phyloP scores from a whole-genome alignment of 2,329 filamentous ascomycete genomes.

The Fusarium sp. region DNA sequence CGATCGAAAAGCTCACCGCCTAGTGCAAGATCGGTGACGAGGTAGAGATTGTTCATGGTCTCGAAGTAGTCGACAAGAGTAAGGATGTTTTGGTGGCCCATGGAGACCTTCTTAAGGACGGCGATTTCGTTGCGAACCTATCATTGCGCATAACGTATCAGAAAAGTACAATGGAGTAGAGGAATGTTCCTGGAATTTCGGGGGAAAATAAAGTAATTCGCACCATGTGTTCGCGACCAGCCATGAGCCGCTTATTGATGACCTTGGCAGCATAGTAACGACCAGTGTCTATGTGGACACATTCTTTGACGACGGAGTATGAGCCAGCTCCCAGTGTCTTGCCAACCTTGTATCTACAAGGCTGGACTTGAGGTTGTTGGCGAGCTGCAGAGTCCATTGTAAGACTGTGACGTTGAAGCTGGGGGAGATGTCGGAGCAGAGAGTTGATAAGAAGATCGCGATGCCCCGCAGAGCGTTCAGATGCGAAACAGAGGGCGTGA shows the following conservation, averaged over 20 bases:
- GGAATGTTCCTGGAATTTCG: neutral
- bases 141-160: slow-evolving; percentile 29
- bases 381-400: slow-evolving; percentile 42
- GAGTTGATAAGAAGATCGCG: slow-evolving; percentile 21
- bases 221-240: slow-evolving; percentile 98
- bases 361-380: slow-evolving; percentile 77
- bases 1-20: slow-evolving; percentile 98
- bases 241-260: slow-evolving; percentile 99
- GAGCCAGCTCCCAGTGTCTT: slow-evolving; percentile 97
- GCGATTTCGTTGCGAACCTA: slow-evolving; percentile 98
- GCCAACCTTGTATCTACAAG: slow-evolving; percentile 97
- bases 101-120: slow-evolving; percentile 96
- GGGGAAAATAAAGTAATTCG: slow-evolving; percentile 33
- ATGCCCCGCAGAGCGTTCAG: slow-evolving; percentile 33
- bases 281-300: slow-evolving; percentile 97
- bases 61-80: slow-evolving; percentile 99
- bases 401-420: slow-evolving; percentile 13
- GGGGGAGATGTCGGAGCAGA: neutral
- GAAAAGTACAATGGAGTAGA: neutral
- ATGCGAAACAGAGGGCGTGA: slow-evolving; percentile 1
- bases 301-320: slow-evolving; percentile 99
- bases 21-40: slow-evolving; percentile 95
- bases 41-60: slow-evolving; percentile 99
- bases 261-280: slow-evolving; percentile 99
- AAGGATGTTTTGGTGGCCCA: slow-evolving; percentile 98